Percentiles rank a stretch among this genome's conserved stretches.
Evolutionary conservation across 257 asterid genomes (phyloP).

Genomic region (Misopates orontium): DNA sequence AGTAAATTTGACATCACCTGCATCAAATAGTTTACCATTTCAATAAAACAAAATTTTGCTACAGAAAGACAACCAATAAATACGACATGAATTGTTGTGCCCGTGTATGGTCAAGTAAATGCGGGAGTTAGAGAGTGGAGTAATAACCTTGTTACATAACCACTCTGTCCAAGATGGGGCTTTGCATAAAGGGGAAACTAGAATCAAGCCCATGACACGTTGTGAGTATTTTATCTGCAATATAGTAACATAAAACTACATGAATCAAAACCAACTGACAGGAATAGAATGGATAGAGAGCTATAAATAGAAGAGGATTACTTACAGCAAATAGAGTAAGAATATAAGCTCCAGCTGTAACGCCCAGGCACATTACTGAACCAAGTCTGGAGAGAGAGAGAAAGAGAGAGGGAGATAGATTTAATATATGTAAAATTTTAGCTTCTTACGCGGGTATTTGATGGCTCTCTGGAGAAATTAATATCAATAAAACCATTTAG

Average conservation of each 20-base stretch:
- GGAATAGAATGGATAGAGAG: constrained; percentile 13
- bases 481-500: constrained; percentile 5
- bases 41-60: neutral
- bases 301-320: constrained; percentile 17
- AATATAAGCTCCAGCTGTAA: constrained; percentile 93
- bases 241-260: constrained; percentile 18
- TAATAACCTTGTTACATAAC: constrained; percentile 83
- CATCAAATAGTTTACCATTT: constrained; percentile 33
- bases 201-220: constrained; percentile 89
- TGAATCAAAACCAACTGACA: constrained; percentile 20
- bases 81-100: neutral
- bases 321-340: constrained; percentile 93
- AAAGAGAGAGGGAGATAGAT: neutral
- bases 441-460: neutral
- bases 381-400: constrained; percentile 63
- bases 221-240: constrained; percentile 70
- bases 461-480: constrained; percentile 3
- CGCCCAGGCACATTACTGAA: constrained; percentile 93
- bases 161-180: constrained; percentile 98
- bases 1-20: constrained; percentile 95
- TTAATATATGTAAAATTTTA: neutral
- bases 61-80: neutral
- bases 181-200: constrained; percentile 92
- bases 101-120: neutral
- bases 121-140: constrained; percentile 16